Conservation (phyloP, 2,329 filamentous ascomycete species). For the Aspergillus sojae region DNA sequence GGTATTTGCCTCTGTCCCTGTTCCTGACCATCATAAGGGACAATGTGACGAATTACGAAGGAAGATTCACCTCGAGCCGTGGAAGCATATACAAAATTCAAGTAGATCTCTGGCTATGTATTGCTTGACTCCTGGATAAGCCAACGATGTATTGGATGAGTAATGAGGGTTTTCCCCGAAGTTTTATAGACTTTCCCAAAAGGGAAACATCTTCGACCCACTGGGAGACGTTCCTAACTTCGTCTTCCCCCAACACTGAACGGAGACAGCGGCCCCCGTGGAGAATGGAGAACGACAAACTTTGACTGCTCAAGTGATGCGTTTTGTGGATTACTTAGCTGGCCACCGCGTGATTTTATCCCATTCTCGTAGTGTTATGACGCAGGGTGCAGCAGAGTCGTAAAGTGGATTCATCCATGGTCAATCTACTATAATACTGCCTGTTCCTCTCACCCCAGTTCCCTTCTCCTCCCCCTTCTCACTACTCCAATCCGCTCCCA, state of each 20-base stretch:
- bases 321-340: neutral
- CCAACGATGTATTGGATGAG: neutral
- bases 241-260: neutral
- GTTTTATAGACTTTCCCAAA: neutral
- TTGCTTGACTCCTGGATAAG: neutral
- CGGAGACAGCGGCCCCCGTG: constrained; percentile 2
- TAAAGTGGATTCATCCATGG: neutral
- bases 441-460: constrained; percentile 1
- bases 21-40: neutral
- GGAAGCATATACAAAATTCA: neutral
- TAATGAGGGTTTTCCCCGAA: neutral
- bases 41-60: neutral
- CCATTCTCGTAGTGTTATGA: neutral
- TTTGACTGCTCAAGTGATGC: constrained; percentile 4
- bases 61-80: neutral
- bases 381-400: neutral
- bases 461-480: constrained; percentile 3
- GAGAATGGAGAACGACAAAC: constrained; percentile 1
- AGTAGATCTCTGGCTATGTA: neutral
- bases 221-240: neutral
- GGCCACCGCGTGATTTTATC: constrained; percentile 5
- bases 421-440: neutral
- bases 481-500: constrained; percentile 1
- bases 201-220: neutral
- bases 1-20: neutral